phyloP scores from a whole-genome alignment of 331 rosid genomes.

The Quercus tomentella region DNA sequence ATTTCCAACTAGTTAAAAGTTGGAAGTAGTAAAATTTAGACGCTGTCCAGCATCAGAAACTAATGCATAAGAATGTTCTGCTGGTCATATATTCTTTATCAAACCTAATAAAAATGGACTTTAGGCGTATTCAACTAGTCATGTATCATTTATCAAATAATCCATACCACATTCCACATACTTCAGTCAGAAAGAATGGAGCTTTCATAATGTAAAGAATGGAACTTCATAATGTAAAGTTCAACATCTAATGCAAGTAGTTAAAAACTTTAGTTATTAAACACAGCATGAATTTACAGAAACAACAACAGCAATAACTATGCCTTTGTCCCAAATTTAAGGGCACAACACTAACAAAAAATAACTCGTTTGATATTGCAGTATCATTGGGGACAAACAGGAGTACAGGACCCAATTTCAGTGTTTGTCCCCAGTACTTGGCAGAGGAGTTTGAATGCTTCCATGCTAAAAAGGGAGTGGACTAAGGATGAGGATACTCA shows the following conservation, averaged over 20 bases:
- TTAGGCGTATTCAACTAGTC: neutral
- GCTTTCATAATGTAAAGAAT: too few species aligned
- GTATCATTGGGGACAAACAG: slow-evolving; percentile 47
- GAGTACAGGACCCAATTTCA: slow-evolving; percentile 76
- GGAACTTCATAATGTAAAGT: neutral
- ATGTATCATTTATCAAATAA: neutral
- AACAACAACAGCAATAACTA: too few species aligned
- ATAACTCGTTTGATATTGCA: slow-evolving; percentile 72
- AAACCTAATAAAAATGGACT: neutral
- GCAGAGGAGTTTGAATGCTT: slow-evolving; percentile 89
- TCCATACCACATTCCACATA: neutral
- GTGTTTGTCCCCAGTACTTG: slow-evolving; percentile 59
- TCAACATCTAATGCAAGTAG: neutral
- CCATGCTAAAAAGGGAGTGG: slow-evolving; percentile 81
- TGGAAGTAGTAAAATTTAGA: too few species aligned
- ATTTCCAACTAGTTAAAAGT: too few species aligned
- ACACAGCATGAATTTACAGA: neutral
- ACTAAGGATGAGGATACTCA: slow-evolving; percentile 80
- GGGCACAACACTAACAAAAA: too few species aligned
- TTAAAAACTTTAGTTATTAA: neutral
- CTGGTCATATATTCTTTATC: neutral
- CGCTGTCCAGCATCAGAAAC: too few species aligned
- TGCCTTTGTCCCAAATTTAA: too few species aligned
- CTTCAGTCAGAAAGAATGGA: neutral
- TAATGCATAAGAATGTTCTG: too few species aligned